Percentiles rank a stretch among this genome's conserved stretches.
Evolutionary conservation across 768 basidiomycete species (phyloP).

Genomic region (Paxillus involutus): DNA sequence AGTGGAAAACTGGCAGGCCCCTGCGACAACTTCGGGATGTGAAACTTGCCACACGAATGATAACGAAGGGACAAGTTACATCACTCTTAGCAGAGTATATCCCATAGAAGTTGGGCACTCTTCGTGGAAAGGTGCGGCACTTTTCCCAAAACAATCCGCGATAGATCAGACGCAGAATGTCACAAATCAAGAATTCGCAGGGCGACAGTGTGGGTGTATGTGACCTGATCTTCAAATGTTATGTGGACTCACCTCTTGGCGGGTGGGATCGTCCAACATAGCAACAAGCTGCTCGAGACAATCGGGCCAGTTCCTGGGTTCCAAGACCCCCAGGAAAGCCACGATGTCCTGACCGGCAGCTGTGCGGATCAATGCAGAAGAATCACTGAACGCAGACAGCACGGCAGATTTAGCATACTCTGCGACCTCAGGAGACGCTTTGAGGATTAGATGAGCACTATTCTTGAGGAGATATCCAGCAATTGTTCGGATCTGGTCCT

Average conservation of each 20-base stretch:
- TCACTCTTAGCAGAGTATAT: slow-evolving; percentile 1
- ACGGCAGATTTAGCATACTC: slow-evolving; percentile 75
- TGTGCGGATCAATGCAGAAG: slow-evolving; percentile 85
- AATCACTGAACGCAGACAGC: slow-evolving; percentile 79
- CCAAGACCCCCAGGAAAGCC: slow-evolving; percentile 81
- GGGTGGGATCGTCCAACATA: slow-evolving; percentile 75
- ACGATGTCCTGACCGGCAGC: slow-evolving; percentile 94
- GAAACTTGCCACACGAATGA: neutral
- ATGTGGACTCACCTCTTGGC: slow-evolving; percentile 78
- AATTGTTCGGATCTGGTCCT: slow-evolving; percentile 92
- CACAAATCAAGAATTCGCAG: neutral
- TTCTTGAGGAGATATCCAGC: slow-evolving; percentile 98
- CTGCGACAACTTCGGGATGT: slow-evolving; percentile 3
- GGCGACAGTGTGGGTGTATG: neutral
- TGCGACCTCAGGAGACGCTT: slow-evolving; percentile 61
- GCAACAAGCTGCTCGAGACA: slow-evolving; percentile 84
- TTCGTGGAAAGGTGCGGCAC: slow-evolving; percentile 2
- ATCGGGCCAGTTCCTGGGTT: slow-evolving; percentile 94
- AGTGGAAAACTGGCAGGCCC: neutral
- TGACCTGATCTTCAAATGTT: neutral
- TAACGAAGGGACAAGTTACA: slow-evolving; percentile 4
- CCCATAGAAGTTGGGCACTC: neutral
- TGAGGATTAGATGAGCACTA: slow-evolving; percentile 78
- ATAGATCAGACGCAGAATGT: neutral
- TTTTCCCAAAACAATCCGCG: slow-evolving; percentile 6